Conservation (phyloP, 192 early-diverging fungal species). For the Cladochytrium replicatum region DNA sequence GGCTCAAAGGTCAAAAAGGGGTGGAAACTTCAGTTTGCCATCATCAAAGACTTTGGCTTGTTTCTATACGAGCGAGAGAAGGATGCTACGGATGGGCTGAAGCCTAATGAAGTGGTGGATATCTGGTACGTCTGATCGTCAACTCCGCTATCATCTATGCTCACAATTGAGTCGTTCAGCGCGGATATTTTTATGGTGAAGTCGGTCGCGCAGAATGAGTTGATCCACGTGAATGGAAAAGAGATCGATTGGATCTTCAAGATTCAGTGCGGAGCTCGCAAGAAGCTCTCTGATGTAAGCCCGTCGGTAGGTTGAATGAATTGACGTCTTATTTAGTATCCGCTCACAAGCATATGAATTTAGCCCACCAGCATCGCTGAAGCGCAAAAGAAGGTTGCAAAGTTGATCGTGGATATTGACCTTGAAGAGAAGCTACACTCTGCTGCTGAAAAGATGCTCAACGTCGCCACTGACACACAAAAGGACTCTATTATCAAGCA, state of each 20-base stretch:
- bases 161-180: slow-evolving; percentile 4
- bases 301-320: neutral
- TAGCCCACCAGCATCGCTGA: too few relatives aligned
- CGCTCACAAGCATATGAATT: too few relatives aligned
- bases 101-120: slow-evolving; percentile 25
- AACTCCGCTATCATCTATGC: neutral
- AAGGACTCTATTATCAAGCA: slow-evolving; percentile 18
- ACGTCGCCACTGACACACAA: slow-evolving; percentile 23
- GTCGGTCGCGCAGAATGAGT: slow-evolving; percentile 37
- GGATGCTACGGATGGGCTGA: slow-evolving; percentile 16
- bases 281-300: neutral
- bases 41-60: slow-evolving; percentile 24
- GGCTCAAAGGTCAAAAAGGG: slow-evolving; percentile 41
- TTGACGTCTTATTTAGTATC: too few relatives aligned
- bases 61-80: slow-evolving; percentile 31
- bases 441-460: slow-evolving; percentile 32
- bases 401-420: slow-evolving; percentile 27
- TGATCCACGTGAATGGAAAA: slow-evolving; percentile 38
- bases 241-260: slow-evolving; percentile 48
- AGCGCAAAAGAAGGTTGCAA: slow-evolving; percentile 15
- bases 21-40: slow-evolving; percentile 30
- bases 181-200: slow-evolving; percentile 33
- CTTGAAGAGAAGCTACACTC: slow-evolving; percentile 36
- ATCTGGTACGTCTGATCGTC: slow-evolving; percentile 13
- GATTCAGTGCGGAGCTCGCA: slow-evolving; percentile 15